These are phyloP conservation scores for Vitis labrusca DNA, from an alignment of 164 flowering plant species.

Conservation along the genomic window DNA sequence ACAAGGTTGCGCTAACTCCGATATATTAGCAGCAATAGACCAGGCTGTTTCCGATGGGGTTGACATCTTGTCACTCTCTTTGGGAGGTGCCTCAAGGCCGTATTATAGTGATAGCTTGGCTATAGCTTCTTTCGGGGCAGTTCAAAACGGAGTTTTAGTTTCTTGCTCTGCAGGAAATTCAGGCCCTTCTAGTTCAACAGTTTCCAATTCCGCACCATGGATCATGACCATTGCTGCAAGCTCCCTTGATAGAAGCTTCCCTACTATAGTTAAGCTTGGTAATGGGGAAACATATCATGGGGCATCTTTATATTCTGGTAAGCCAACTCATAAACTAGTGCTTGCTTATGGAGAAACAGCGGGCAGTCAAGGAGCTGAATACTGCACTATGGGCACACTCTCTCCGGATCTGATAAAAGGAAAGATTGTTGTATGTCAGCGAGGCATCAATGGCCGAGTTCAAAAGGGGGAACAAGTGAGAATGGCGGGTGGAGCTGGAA, in stretches of 20 bases:
- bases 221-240: slow-evolving; percentile 75
- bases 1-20: slow-evolving; percentile 53
- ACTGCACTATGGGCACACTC: slow-evolving; percentile 48
- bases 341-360: slow-evolving; percentile 54
- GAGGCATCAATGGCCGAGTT: slow-evolving; percentile 43
- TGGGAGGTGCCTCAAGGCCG: slow-evolving; percentile 49
- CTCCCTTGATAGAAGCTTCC: slow-evolving; percentile 60
- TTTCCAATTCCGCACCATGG: slow-evolving; percentile 72
- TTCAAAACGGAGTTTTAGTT: slow-evolving; percentile 52
- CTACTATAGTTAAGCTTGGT: slow-evolving; percentile 55
- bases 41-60: slow-evolving; percentile 73
- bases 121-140: slow-evolving; percentile 56
- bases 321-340: slow-evolving; percentile 26
- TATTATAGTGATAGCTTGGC: slow-evolving; percentile 56
- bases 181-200: slow-evolving; percentile 49
- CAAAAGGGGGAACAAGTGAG: slow-evolving; percentile 61
- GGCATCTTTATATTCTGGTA: slow-evolving; percentile 54
- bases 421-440: slow-evolving; percentile 62
- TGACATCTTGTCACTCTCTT: slow-evolving; percentile 68
- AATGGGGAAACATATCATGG: slow-evolving; percentile 48
- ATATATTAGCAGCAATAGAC: slow-evolving; percentile 70
- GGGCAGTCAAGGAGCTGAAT: slow-evolving; percentile 39
- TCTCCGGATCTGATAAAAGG: slow-evolving; percentile 45
- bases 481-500: slow-evolving; percentile 62
- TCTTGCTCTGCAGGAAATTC: slow-evolving; percentile 68